These are phyloP conservation scores for Clavispora santaluciae DNA, from an alignment of 805 yeast genomes.

Conservation along the genomic window DNA sequence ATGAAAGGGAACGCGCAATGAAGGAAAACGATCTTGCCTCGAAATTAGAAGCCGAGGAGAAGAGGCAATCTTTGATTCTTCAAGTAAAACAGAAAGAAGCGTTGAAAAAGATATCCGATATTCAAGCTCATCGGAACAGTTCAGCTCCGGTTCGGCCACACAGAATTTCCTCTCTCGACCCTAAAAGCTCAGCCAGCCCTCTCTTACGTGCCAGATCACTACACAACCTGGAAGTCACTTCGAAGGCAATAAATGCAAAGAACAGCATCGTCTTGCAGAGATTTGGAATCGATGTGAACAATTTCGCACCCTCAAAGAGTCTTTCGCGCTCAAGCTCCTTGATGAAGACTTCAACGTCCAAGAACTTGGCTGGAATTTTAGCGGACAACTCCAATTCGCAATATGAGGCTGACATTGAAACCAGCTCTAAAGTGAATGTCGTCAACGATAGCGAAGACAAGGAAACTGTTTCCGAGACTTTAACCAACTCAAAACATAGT, in stretches of 20 bases:
- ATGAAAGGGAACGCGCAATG: slow-evolving; percentile 7
- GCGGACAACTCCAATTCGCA: background rate
- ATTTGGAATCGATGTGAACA: slow-evolving; percentile 30
- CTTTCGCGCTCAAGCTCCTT: slow-evolving; percentile 17
- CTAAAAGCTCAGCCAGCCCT: slow-evolving; percentile 24
- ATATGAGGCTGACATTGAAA: slow-evolving; percentile 6
- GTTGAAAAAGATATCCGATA: slow-evolving; percentile 17
- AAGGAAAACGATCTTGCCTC: slow-evolving; percentile 3
- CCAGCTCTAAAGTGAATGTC: slow-evolving; percentile 11
- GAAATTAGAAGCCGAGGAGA: slow-evolving; percentile 14
- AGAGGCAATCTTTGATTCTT: slow-evolving; percentile 20
- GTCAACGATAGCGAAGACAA: slow-evolving; percentile 14
- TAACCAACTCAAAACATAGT: background rate
- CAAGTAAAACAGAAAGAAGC: slow-evolving; percentile 28
- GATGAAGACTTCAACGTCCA: slow-evolving; percentile 36
- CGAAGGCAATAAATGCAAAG: slow-evolving; percentile 15
- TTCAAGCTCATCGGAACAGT: slow-evolving; percentile 10
- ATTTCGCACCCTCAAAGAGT: slow-evolving; percentile 10
- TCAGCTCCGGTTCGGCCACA: slow-evolving; percentile 8
- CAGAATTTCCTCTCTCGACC: slow-evolving; percentile 30
- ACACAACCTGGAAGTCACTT: slow-evolving; percentile 21
- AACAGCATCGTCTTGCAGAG: slow-evolving; percentile 32
- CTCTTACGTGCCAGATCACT: slow-evolving; percentile 35
- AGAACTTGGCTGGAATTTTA: slow-evolving; percentile 20
- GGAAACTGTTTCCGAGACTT: background rate